Base-by-base conservation (phyloP, 2,329 filamentous ascomycete species). In the Cytospora piceae region DNA sequence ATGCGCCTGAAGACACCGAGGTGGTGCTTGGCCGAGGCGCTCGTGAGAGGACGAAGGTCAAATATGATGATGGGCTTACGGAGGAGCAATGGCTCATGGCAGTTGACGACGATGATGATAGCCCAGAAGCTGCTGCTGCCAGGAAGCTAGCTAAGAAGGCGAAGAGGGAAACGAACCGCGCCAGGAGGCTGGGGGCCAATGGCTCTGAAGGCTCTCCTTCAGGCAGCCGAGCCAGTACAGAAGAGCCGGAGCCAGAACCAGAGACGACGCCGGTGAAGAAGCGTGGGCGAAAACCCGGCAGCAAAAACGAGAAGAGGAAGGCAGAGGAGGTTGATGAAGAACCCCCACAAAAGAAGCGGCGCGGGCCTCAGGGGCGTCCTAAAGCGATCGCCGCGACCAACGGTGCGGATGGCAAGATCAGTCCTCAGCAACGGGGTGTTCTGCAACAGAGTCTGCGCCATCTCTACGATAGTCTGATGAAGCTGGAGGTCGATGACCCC, bases 21-120 rank as follows among this genome's bases (percentile, higher is more conserved):
- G 83, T 89, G 37, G 81, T 88, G 31, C 81, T 88, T 37, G 95
- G 95, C 67, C 94, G 95, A 77, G 95, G 95, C 72, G 94, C 94
- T 69, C 91, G 95, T 81, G 95, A 99, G 79, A 90, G 96, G 68
- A 97, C 93, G 71, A 90, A 93, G 74, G 94, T 97, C 73, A 91
- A 91, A 77, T 99, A 99, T 72, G 95, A 99, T 73, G 95, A 99
- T 74, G 95, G 96, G 61, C 87, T 99, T 34, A 98, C 95, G 0
- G 96, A 99, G 79, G 95, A 99, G 80, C 96, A 99, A 78, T 99
- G 95, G 95, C 86, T 98, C 60, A 94, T 97, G 82, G 95, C 95
- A 62, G 94, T 99, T 37, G 95, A 99, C 75, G 94, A 96, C 67
- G 94, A 97, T 59, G 95, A 99, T 1, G 95, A 99, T 75, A 90